A percentile compares a stretch with the other conserved stretches of the same genome.
These are phyloP conservation scores for Aspergillus ochraceoroseus DNA, from an alignment of 2,329 filamentous ascomycete genomes.

Conservation along the genomic window DNA sequence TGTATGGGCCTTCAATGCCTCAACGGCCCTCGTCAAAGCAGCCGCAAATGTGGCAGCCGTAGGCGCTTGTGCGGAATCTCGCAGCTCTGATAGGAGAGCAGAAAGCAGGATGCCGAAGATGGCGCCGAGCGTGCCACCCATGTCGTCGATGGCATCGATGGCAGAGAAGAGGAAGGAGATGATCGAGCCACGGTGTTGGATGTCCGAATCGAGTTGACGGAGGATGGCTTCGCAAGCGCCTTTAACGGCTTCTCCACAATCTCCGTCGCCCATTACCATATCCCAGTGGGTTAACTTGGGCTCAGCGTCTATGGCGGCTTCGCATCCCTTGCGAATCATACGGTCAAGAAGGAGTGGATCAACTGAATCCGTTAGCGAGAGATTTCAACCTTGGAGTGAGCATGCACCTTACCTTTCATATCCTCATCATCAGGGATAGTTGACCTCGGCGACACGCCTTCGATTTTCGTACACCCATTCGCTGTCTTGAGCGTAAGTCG, in stretches of 20 bases:
- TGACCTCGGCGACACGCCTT: too few species aligned
- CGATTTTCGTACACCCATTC: too few species aligned
- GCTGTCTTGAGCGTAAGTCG: too few species aligned
- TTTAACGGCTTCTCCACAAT: background rate
- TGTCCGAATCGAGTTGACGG: background rate
- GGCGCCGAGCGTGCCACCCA: background rate
- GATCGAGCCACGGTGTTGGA: background rate
- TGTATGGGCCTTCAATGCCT: background rate
- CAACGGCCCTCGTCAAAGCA: background rate
- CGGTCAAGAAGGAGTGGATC: too few species aligned
- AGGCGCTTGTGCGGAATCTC: background rate
- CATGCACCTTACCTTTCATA: too few species aligned
- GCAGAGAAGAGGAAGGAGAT: background rate
- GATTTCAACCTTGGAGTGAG: too few species aligned
- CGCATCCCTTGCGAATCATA: too few species aligned
- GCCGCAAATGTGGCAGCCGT: background rate
- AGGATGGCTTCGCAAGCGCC: background rate
- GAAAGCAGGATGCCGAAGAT: background rate
- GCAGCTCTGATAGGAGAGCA: background rate
- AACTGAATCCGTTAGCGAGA: too few species aligned
- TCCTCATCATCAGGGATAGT: too few species aligned
- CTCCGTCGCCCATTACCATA: slow-evolving; percentile 3
- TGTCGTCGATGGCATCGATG: slow-evolving; percentile 1
- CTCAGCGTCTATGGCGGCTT: background rate
- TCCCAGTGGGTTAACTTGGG: slow-evolving; percentile 1